Evolutionary conservation across 225 moss, liverwort and hornwort species (phyloP), one percentile per base, ranked within the genome.

Genomic region (Antitrichia curtipendula): DNA sequence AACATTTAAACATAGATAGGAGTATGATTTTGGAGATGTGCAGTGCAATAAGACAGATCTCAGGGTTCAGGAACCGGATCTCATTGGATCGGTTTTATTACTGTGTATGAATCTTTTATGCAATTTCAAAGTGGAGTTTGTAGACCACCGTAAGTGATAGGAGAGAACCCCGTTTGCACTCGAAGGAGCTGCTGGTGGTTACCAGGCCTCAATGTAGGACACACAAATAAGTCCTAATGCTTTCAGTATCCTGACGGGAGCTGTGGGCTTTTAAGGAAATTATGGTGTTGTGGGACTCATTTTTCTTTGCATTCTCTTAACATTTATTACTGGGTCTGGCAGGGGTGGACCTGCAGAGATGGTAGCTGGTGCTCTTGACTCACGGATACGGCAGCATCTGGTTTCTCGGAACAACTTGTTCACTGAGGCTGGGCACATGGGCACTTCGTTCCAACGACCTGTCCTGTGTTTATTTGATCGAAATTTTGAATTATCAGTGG

Each of bases 271-370:
- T 64, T 70, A 28, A 76, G 47, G 64, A 71, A 25, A 74, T 50
- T 43, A 40, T 75, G 75, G 29, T 83, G 13, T 59, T 82, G 40
- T 28, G 36, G 56, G 32, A 77, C 45, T 82, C n/a, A 45, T 53
- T 60, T 31, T 43, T 66, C 24, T 16, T 86, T 83, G 32, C 79
- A 86, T 87, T 34, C 78, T 64, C 69, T 73, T 50, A 68, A 86
- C 69, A 21, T 88, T 75, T 76, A 12, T 58, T 40, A 82, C 57
- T 87, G 89, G 88, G 86, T 56, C 59, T 91, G 85, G 79, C 89
- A 94, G 96, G 88, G 98, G 97, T 90, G 98, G 98, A 86, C 95
- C 98, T 38, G 98, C 98, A 66, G 98, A 96, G 90, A 95, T 99
- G 96, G 95, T 99, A 85, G 98, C 97, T 78, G 93, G 93, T 83